Conservation (phyloP, 2,329 filamentous ascomycete genomes). For the Neonectria punicea region DNA sequence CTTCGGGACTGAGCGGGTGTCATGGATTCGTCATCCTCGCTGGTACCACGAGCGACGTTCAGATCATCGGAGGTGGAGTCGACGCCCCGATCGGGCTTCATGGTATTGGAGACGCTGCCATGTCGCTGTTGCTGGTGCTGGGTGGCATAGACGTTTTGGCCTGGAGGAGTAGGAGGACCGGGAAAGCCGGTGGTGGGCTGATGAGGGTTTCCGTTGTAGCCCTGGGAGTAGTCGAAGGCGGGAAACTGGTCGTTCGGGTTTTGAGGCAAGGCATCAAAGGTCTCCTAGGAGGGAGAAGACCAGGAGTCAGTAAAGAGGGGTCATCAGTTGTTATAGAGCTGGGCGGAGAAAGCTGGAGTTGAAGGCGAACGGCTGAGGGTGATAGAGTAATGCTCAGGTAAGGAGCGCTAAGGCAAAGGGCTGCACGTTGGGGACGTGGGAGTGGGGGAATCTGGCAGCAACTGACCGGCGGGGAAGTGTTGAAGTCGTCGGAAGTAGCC, state of each 20-base stretch:
- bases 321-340: conserved; percentile 29
- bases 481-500: conserved; percentile 65
- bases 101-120: conserved; percentile 34
- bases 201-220: conserved; percentile 52
- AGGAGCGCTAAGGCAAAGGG: conserved; percentile 44
- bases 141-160: conserved; percentile 47
- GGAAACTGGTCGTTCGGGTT: conserved; percentile 57
- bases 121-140: conserved; percentile 43
- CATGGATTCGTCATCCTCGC: conserved; percentile 66
- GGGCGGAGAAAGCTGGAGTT: conserved; percentile 26
- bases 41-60: conserved; percentile 50
- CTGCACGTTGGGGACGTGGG: conserved; percentile 35
- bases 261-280: conserved; percentile 58
- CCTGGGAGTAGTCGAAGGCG: conserved; percentile 55
- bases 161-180: conserved; percentile 64
- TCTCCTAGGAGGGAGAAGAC: conserved; percentile 55
- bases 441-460: conserved; percentile 40
- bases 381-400: conserved; percentile 51
- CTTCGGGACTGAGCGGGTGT: conserved; percentile 68
- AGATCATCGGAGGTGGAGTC: conserved; percentile 53
- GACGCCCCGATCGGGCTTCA: conserved; percentile 45
- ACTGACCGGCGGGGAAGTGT: conserved; percentile 66
- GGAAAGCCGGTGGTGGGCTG: conserved; percentile 50
- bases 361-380: conserved; percentile 29
- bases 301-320: conserved; percentile 11